Evolutionary conservation across 352 stramenopile species (phyloP).

Genomic region (Nothophytophthora sp.): DNA sequence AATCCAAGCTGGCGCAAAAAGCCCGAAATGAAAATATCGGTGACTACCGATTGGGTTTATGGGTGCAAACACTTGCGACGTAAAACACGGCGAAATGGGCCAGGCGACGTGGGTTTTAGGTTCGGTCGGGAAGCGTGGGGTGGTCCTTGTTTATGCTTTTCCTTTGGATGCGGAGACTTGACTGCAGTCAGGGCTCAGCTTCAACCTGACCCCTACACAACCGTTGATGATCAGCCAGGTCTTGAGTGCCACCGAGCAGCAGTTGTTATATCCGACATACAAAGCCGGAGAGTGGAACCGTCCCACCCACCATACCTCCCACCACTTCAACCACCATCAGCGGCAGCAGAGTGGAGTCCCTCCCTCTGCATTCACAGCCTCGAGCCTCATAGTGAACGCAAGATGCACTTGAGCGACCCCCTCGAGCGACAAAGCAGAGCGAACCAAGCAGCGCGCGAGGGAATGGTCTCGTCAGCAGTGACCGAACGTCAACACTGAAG

Average conservation of each 20-base stretch:
- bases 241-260: not conserved
- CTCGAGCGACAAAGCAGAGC: not conserved
- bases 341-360: not conserved
- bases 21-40: no score
- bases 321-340: conserved; percentile 30
- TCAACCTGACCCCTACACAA: conserved; percentile 42
- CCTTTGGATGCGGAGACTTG: conserved; percentile 1
- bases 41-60: no score
- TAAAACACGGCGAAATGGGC: not conserved
- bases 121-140: not conserved
- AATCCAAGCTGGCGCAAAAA: no score
- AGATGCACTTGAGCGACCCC: not conserved
- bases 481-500: conserved; percentile 3
- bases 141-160: conserved; percentile 9
- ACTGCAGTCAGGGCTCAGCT: conserved; percentile 9
- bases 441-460: not conserved
- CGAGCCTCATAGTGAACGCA: not conserved
- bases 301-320: conserved; percentile 4
- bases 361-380: not conserved
- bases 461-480: not conserved
- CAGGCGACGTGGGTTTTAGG: not conserved
- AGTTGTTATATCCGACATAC: conserved; percentile 1
- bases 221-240: conserved; percentile 18
- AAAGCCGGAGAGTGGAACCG: not conserved
- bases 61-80: not conserved